Percentiles rank a stretch among this genome's conserved stretches.
phyloP scores from a whole-genome alignment of 345 rosid species.

The Melaleuca alternifolia region DNA sequence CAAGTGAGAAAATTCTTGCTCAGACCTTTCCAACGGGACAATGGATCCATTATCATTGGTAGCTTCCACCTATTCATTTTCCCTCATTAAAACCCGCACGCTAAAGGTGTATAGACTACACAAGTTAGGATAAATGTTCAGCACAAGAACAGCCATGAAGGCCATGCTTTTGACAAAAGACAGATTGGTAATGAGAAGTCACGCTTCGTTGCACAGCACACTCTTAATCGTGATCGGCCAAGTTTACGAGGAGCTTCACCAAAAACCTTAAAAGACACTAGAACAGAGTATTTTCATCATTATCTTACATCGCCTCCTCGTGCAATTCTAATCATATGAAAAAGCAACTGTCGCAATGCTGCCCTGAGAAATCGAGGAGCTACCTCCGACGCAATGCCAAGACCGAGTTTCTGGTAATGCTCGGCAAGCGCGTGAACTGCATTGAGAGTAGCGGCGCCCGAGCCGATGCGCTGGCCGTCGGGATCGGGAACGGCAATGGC shows the following conservation, averaged over 20 bases:
- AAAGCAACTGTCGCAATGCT: background rate
- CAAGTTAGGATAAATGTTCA: background rate
- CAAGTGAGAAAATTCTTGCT: conserved; percentile 1
- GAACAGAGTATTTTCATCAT: background rate
- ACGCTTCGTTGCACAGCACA: background rate
- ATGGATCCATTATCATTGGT: conserved; percentile 19
- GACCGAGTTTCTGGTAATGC: conserved; percentile 28
- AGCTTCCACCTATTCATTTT: conserved; percentile 31
- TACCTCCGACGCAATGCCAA: background rate
- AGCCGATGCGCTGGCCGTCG: conserved; percentile 82
- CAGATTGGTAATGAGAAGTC: background rate
- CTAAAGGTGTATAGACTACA: background rate
- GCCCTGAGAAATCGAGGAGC: background rate
- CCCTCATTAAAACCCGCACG: conserved; percentile 10
- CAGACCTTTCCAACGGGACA: conserved; percentile 1
- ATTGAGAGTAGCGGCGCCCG: conserved; percentile 95
- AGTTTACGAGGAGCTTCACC: background rate
- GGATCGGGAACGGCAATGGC: conserved; percentile 90
- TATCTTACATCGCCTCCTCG: background rate
- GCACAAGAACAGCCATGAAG: background rate
- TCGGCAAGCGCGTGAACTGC: conserved; percentile 65
- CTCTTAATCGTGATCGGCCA: background rate
- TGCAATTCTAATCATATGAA: background rate
- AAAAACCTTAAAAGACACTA: background rate
- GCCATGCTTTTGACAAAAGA: background rate